Evolutionary conservation across 2,329 filamentous ascomycete genomes (phyloP).

Genomic region (Didymella arachidicola): DNA sequence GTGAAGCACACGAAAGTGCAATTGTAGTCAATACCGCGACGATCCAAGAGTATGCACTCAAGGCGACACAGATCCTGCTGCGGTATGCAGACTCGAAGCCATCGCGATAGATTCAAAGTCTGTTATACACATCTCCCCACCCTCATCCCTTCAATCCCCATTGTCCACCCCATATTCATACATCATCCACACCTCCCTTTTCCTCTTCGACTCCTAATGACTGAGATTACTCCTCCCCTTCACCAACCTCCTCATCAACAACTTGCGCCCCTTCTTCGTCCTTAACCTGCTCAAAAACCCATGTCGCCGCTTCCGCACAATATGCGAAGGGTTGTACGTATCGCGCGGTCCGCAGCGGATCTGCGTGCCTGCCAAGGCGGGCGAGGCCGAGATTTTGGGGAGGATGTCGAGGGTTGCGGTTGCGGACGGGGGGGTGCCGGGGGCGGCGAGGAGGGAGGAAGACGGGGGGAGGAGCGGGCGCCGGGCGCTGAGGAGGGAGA

Average conservation of each 20-base stretch:
- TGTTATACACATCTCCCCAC: constrained; percentile 17
- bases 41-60: no score
- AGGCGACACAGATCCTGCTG: no score
- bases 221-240: constrained; percentile 59
- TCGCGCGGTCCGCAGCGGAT: constrained; percentile 59
- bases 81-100: no score
- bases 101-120: no score
- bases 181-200: no score
- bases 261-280: constrained; percentile 61
- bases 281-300: constrained; percentile 65
- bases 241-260: constrained; percentile 61
- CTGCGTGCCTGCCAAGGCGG: constrained; percentile 50
- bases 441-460: constrained; percentile 27
- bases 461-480: constrained; percentile 35
- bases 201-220: constrained; percentile 30
- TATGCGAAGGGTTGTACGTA: constrained; percentile 67
- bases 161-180: no score
- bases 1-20: no score
- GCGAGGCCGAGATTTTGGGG: constrained; percentile 48
- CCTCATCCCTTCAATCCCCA: no score
- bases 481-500: constrained; percentile 41
- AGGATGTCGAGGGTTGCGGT: constrained; percentile 44
- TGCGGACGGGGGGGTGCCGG: constrained; percentile 25
- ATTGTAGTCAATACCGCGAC: no score
- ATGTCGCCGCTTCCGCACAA: constrained; percentile 68